Conservation (phyloP, 2,329 filamentous ascomycete species). For the Colletotrichum tofieldiae region DNA sequence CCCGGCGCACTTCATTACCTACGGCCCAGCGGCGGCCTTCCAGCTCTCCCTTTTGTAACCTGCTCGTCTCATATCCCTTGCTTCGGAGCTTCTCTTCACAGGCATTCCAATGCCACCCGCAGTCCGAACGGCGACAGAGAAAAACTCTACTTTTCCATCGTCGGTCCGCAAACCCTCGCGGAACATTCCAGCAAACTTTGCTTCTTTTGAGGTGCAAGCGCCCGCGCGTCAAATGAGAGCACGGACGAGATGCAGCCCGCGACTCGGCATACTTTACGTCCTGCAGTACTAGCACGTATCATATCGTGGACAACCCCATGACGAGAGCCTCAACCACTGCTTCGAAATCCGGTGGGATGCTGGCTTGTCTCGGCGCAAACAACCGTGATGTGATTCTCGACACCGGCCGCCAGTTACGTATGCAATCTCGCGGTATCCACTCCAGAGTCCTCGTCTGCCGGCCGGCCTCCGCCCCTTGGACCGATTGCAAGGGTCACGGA, state of each 20-base stretch:
- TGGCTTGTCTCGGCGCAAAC: neutral
- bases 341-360: no score
- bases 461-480: conserved; percentile 11
- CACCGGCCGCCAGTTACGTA: neutral
- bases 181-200: conserved; percentile 37
- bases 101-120: conserved; percentile 2
- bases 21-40: neutral
- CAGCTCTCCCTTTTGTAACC: conserved; percentile 1
- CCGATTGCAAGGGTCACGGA: neutral
- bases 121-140: conserved; percentile 1
- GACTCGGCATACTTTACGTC: conserved; percentile 38
- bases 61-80: conserved; percentile 23
- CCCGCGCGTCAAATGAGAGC: neutral
- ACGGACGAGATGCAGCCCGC: conserved; percentile 19
- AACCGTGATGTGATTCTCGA: neutral
- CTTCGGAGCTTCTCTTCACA: conserved; percentile 6
- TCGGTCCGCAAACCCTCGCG: conserved; percentile 7
- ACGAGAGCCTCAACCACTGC: neutral
- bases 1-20: neutral
- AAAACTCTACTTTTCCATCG: neutral
- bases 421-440: neutral
- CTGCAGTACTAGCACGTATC: conserved; percentile 29
- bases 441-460: conserved; percentile 12
- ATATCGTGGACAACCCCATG: neutral
- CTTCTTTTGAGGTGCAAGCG: conserved; percentile 3